phyloP scores from a whole-genome alignment of 352 stramenopile genomes.

The Plasmopara muralis region DNA sequence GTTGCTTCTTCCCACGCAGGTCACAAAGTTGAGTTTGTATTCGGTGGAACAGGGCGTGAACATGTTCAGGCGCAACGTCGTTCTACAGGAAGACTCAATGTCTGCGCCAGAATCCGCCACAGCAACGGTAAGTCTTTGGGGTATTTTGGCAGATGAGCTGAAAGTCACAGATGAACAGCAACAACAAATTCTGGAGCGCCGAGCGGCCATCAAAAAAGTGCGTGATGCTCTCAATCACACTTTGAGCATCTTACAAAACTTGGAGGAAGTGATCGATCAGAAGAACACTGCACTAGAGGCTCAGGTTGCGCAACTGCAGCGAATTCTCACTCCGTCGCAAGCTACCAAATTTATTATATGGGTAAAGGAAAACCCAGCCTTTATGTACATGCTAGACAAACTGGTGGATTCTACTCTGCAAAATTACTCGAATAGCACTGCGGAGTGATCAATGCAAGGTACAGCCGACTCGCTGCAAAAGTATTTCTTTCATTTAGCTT shows the following conservation, averaged over 20 bases:
- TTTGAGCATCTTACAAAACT: slow-evolving; percentile 54
- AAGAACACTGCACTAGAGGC: slow-evolving; percentile 75
- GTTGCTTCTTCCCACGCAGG: slow-evolving; percentile 64
- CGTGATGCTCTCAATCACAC: slow-evolving; percentile 67
- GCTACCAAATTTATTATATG: slow-evolving; percentile 84
- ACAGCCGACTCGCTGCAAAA: too few relatives aligned
- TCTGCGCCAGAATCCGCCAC: slow-evolving; percentile 40
- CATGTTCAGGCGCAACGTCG: slow-evolving; percentile 52
- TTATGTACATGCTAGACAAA: slow-evolving; percentile 86
- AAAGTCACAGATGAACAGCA: slow-evolving; percentile 66
- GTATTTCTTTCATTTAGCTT: too few relatives aligned
- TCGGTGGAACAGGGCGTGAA: slow-evolving; percentile 64
- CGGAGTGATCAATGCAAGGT: slow-evolving; percentile 12
- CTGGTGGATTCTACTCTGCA: slow-evolving; percentile 61
- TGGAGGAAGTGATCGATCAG: slow-evolving; percentile 66
- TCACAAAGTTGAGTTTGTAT: slow-evolving; percentile 74
- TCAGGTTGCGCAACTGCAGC: slow-evolving; percentile 60
- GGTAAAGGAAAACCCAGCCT: slow-evolving; percentile 79
- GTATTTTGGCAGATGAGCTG: slow-evolving; percentile 60
- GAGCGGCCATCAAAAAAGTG: slow-evolving; percentile 52
- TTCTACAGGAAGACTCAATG: slow-evolving; percentile 52
- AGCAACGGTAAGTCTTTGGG: slow-evolving; percentile 62
- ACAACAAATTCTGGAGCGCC: slow-evolving; percentile 52
- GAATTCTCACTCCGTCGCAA: slow-evolving; percentile 70
- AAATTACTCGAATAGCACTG: slow-evolving; percentile 14